Percentiles rank a stretch among this genome's conserved stretches.
Evolutionary conservation across 306 rosid species (phyloP).

Genomic region (Crataegus laevigata): DNA sequence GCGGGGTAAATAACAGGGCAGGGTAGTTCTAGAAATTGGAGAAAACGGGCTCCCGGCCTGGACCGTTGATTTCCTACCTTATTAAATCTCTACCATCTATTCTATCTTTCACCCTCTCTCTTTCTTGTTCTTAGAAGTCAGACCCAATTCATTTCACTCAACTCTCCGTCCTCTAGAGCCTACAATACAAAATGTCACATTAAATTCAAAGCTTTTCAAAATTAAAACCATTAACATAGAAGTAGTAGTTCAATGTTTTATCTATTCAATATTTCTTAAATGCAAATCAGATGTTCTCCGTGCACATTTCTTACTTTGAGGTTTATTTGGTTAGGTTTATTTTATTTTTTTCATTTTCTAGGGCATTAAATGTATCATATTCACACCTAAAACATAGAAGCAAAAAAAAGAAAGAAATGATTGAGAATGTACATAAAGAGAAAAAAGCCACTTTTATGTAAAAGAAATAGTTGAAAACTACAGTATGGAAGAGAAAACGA

Average conservation of each 20-base stretch:
- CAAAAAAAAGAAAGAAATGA: neutral
- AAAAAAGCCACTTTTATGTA: neutral
- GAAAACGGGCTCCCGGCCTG: too few relatives aligned
- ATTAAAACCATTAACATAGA: neutral
- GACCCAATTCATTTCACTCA: too few relatives aligned
- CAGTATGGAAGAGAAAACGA: neutral
- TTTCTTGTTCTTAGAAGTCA: too few relatives aligned
- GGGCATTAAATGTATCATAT: neutral
- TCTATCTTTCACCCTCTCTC: too few relatives aligned
- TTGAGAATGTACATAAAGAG: neutral
- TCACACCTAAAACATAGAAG: neutral
- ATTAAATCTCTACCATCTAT: too few relatives aligned
- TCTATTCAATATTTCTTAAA: neutral
- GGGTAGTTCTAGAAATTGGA: too few relatives aligned
- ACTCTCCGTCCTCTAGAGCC: too few relatives aligned
- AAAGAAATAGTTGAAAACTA: slow-evolving; percentile 6
- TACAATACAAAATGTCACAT: neutral
- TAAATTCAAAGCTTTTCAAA: neutral
- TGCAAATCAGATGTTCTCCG: too few relatives aligned
- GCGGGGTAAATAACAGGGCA: too few relatives aligned
- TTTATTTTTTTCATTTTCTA: neutral
- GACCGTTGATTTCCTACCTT: too few relatives aligned
- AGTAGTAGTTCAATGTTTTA: neutral
- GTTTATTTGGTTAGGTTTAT: neutral
- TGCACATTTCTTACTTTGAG: neutral